Conservation (phyloP, 176 grass and related monocot species). For the Carex parvula region DNA sequence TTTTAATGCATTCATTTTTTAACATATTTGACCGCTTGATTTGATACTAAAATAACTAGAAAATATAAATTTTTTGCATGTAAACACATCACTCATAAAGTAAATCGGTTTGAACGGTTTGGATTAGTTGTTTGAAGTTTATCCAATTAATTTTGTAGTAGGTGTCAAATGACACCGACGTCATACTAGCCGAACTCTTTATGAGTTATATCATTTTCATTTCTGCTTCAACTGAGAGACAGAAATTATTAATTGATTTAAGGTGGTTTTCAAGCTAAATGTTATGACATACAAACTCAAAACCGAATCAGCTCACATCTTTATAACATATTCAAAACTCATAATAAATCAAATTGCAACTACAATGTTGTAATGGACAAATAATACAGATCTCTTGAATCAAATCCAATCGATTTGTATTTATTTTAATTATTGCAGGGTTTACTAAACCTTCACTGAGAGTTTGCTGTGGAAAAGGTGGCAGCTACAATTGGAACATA, state of each 20-base stretch:
- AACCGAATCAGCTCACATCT: neutral
- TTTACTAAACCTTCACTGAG: conserved; percentile 20
- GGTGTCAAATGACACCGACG: too few relatives aligned
- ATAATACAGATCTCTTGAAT: neutral
- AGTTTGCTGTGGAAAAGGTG: conserved; percentile 28
- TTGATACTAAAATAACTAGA: too few relatives aligned
- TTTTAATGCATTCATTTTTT: too few relatives aligned
- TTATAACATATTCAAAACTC: neutral
- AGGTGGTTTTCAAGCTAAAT: neutral
- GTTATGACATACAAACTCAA: neutral
- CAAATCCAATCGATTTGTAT: neutral
- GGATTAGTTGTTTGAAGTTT: too few relatives aligned
- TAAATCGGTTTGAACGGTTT: too few relatives aligned
- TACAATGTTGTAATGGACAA: neutral
- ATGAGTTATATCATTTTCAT: neutral
- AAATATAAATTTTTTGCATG: too few relatives aligned
- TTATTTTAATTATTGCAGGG: conserved; percentile 21
- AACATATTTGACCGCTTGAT: too few relatives aligned
- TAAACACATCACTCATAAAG: too few relatives aligned
- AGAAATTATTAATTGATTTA: neutral
- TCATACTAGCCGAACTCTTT: too few relatives aligned
- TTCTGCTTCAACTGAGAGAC: neutral
- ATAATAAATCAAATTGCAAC: neutral
- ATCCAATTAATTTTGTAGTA: too few relatives aligned
- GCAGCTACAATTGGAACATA: conserved; percentile 33